These are phyloP conservation scores for Penicillium sp. DNA, from an alignment of 2,329 filamentous ascomycete genomes.

Conservation along the genomic window DNA sequence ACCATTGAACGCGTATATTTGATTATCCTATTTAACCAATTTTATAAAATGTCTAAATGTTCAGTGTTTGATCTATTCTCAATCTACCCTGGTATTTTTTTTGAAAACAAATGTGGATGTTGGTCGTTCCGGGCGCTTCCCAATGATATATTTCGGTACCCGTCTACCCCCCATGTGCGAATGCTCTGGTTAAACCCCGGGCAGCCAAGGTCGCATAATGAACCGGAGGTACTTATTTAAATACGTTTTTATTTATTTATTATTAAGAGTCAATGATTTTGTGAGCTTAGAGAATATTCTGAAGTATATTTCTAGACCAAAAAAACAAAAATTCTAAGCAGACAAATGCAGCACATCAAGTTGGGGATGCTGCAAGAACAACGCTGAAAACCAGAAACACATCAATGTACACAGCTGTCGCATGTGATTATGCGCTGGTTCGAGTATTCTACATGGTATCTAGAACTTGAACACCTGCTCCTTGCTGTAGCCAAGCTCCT, in stretches of 20 bases:
- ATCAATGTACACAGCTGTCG: conserved; percentile 17
- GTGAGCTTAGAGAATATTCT: neutral
- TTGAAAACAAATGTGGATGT: neutral
- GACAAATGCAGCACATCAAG: neutral
- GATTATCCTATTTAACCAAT: no score
- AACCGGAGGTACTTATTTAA: neutral
- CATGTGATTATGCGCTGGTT: neutral
- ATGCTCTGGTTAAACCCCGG: neutral
- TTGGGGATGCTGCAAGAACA: neutral
- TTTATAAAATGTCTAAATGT: neutral
- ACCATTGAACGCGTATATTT: neutral
- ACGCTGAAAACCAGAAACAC: conserved; percentile 10
- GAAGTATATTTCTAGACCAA: neutral
- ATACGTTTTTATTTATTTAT: neutral
- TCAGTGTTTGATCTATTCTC: neutral
- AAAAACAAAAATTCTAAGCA: neutral
- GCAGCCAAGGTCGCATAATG: neutral
- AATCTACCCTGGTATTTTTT: neutral
- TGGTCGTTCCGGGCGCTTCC: neutral
- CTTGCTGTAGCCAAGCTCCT: conserved; percentile 79
- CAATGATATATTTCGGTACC: neutral
- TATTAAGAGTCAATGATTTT: neutral
- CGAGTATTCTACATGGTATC: conserved; percentile 18
- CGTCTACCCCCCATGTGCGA: neutral
- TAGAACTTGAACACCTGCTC: conserved; percentile 98